Base-by-base conservation (phyloP, 2,329 filamentous ascomycete genomes). In the Botryotinia convoluta region DNA sequence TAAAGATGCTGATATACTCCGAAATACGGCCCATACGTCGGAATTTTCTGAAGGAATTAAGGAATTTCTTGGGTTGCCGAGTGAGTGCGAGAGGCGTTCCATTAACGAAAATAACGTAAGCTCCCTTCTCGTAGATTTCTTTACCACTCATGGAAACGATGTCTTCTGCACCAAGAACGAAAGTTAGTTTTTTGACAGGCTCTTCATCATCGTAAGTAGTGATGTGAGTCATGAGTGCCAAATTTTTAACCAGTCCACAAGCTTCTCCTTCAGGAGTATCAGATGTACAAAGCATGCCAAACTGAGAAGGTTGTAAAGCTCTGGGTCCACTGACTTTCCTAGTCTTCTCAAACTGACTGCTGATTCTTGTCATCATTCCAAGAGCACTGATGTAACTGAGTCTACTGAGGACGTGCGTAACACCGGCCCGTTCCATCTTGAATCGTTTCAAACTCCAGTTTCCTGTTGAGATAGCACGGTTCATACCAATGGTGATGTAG, bases 281-380 rank as follows among this genome's bases (percentile, higher is more conserved):
- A 18, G 96, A 97, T 0, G 95, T 93, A 81, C 96, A 99, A 72
- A 99, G 86, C 95, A 99, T 98, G 78, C 96, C 96, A 85, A 97
- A 99, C 78, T 99, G 96, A 0, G 96, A 99, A 10, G 96, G 95
- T 80, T 99, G 96, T 67, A 99, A 86, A 29, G 97, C 96, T 88
- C 96, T 91, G 79, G 97, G 96, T 77, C 97, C 97, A 80, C 92
- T 95, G 75, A 99, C 95, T 83, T 99, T 99, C 78, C 96, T 87
- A 3, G 96, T 98, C 87, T 99, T 99, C 82, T 99, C 96, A 80
- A 99, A 99, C 84, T 99, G 96, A 87, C 93, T 97, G 82, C 92
- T 96, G 80, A 99, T 98, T 82, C 96, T 89, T 22, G 96, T 99
- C 96, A 99, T 99, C 97, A 99, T 99, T 75, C 97, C 97, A 42